These are phyloP conservation scores for Coemansia sp. DNA, from an alignment of 192 early-diverging fungal genomes.

Conservation along the genomic window DNA sequence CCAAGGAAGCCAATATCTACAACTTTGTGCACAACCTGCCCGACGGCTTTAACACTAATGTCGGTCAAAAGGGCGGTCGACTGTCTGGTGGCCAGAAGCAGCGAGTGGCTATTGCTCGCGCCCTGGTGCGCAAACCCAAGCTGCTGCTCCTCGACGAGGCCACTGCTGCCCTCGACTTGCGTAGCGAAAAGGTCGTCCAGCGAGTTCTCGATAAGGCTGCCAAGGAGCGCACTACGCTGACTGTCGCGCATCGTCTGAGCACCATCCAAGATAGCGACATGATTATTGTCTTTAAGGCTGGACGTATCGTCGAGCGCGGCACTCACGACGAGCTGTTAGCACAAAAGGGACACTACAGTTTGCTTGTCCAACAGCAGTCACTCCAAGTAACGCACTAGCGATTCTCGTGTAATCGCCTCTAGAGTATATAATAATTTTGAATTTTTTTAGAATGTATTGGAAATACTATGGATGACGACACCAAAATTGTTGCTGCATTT, in stretches of 20 bases:
- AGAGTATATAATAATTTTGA: too few relatives aligned
- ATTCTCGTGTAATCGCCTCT: too few relatives aligned
- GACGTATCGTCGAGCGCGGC: conserved; percentile 61
- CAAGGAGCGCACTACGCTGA: conserved; percentile 72
- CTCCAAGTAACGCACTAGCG: conserved; percentile 59
- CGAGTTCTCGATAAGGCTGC: conserved; percentile 68
- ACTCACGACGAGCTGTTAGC: conserved; percentile 60
- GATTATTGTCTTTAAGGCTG: conserved; percentile 19
- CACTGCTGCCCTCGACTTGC: conserved; percentile 71
- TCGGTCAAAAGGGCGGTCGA: conserved; percentile 77
- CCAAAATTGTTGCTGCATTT: too few relatives aligned
- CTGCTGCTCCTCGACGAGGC: conserved; percentile 86
- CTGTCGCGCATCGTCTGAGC: conserved; percentile 67
- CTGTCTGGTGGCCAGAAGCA: conserved; percentile 62
- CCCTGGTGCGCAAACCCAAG: conserved; percentile 83
- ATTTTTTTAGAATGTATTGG: too few relatives aligned
- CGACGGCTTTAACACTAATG: conserved; percentile 76
- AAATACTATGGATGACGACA: too few relatives aligned
- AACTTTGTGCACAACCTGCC: conserved; percentile 86
- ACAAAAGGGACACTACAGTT: conserved; percentile 55
- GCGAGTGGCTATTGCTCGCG: conserved; percentile 87
- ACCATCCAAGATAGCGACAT: conserved; percentile 19
- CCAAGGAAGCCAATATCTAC: conserved; percentile 65
- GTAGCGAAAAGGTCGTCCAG: conserved; percentile 72
- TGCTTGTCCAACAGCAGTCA: conserved; percentile 71